phyloP scores from a whole-genome alignment of 257 asterid genomes.

The Perilla frutescens region DNA sequence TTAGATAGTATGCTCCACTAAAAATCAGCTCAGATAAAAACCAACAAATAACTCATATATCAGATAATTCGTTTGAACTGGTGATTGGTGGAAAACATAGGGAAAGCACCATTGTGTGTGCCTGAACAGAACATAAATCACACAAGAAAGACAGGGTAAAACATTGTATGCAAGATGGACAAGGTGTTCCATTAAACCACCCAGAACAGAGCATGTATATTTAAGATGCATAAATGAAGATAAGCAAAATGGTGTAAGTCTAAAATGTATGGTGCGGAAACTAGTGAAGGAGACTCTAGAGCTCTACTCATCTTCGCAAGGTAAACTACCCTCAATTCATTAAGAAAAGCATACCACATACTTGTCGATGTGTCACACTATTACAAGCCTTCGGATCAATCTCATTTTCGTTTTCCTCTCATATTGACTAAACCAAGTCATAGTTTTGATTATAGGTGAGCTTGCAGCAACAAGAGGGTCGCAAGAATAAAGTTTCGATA shows the following conservation, averaged over 20 bases:
- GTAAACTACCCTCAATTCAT: constrained; percentile 2
- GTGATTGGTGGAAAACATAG: background rate
- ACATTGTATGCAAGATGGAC: background rate
- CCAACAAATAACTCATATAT: background rate
- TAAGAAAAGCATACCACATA: background rate
- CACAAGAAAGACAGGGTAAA: background rate
- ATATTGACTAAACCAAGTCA: constrained; percentile 13
- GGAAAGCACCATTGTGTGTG: background rate
- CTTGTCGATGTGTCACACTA: background rate
- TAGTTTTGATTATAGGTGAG: background rate
- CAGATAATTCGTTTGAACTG: background rate
- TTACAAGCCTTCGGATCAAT: constrained; percentile 14
- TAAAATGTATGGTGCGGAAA: too few species aligned
- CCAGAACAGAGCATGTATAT: background rate
- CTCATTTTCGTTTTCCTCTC: constrained; percentile 14
- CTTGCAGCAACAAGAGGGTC: constrained; percentile 21
- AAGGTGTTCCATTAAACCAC: background rate
- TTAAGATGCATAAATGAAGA: background rate
- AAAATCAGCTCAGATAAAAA: background rate
- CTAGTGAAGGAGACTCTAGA: background rate
- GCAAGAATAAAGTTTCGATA: constrained; percentile 37
- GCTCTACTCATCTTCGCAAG: constrained; percentile 3
- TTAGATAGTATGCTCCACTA: constrained; percentile 7
- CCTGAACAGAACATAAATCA: background rate
- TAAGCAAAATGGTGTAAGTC: background rate